Evolutionary conservation across 768 basidiomycete species (phyloP).

Genomic region (Russula lepida): DNA sequence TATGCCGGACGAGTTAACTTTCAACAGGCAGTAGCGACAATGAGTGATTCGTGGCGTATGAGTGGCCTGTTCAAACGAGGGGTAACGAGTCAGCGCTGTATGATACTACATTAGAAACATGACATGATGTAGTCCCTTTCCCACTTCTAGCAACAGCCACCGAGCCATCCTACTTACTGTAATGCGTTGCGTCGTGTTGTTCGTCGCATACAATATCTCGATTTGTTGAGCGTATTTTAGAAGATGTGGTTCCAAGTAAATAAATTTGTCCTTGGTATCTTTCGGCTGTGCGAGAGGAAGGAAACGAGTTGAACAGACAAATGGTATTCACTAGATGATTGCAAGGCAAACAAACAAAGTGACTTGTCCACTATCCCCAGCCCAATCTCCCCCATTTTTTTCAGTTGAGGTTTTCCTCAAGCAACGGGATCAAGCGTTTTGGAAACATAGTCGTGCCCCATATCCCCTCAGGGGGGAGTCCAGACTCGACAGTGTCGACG

Average conservation of each 20-base stretch:
- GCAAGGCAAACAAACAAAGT: not conserved
- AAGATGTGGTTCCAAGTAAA: not conserved
- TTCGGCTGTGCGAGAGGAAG: not conserved
- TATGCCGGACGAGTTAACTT: not conserved
- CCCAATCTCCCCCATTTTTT: not conserved
- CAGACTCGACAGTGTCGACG: conserved; percentile 5
- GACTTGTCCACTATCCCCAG: not conserved
- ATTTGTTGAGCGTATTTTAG: not conserved
- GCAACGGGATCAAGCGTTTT: conserved; percentile 3
- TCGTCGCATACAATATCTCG: not conserved
- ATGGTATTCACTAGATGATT: not conserved
- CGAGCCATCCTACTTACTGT: not conserved
- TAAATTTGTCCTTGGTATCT: not conserved
- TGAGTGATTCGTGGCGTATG: not conserved
- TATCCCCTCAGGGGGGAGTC: not conserved
- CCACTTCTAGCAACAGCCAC: not conserved
- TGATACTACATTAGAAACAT: too few species aligned
- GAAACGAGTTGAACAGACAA: not conserved
- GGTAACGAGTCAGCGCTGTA: too few species aligned
- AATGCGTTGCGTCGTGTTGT: not conserved
- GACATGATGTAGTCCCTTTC: not conserved
- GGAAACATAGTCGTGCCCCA: conserved; percentile 7
- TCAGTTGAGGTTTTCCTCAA: conserved; percentile 13
- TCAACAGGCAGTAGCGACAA: too few species aligned
- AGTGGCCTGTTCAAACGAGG: too few species aligned